Evolutionary conservation across 352 stramenopile genomes (phyloP).

Genomic region (Globisporangium cederbergense): DNA sequence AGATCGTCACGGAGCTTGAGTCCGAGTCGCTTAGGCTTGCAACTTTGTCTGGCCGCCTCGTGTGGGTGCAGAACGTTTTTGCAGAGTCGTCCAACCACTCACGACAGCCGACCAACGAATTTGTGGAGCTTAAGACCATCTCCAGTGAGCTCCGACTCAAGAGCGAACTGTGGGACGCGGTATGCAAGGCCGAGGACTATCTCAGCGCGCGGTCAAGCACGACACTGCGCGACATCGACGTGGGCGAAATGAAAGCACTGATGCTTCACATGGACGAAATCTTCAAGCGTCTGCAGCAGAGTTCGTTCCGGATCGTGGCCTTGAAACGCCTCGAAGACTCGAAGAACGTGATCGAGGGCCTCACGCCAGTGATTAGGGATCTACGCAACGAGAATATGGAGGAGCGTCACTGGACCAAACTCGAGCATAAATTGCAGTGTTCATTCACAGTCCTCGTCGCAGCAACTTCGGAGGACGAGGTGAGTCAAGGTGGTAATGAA

Average conservation of each 20-base stretch:
- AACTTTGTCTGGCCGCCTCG: constrained; percentile 24
- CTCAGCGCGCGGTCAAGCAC: constrained; percentile 30
- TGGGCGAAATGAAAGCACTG: constrained; percentile 34
- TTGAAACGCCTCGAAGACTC: constrained; percentile 36
- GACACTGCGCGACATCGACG: constrained; percentile 40
- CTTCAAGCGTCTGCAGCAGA: constrained; percentile 22
- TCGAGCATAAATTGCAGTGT: constrained; percentile 68
- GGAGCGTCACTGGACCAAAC: constrained; percentile 67
- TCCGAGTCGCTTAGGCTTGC: constrained; percentile 26
- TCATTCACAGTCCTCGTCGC: constrained; percentile 22
- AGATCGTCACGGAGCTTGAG: constrained; percentile 24
- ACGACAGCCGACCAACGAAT: constrained; percentile 29
- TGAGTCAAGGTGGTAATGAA: background rate
- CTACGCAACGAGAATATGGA: constrained; percentile 53
- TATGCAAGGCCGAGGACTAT: constrained; percentile 48
- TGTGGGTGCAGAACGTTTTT: constrained; percentile 40
- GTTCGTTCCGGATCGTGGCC: constrained; percentile 18
- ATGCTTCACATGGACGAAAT: constrained; percentile 21
- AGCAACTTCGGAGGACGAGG: background rate
- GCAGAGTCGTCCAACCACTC: constrained; percentile 29
- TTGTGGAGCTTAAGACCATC: constrained; percentile 31
- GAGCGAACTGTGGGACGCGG: constrained; percentile 54
- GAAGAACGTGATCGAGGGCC: constrained; percentile 39
- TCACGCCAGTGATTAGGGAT: constrained; percentile 55
- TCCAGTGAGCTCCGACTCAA: constrained; percentile 47